phyloP scores from a whole-genome alignment of 768 basidiomycete genomes.

The Favolaschia claudopus region DNA sequence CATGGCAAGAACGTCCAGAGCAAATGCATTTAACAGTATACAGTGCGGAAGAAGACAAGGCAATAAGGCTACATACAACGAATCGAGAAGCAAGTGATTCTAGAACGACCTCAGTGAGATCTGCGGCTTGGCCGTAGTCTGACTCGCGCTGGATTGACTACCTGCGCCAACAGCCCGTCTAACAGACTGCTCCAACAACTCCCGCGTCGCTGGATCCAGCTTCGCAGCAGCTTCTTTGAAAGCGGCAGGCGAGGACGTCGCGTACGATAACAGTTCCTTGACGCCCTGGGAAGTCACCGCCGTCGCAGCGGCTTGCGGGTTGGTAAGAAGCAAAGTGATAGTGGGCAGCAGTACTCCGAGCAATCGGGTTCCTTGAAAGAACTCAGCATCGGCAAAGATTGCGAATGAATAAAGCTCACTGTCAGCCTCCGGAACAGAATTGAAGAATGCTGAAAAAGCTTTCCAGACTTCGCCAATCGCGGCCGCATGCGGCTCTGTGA shows the following conservation, averaged over 20 bases:
- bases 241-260: conserved; percentile 70
- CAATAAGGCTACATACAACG: too few relatives aligned
- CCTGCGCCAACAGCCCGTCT: conserved; percentile 72
- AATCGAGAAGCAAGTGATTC: conserved; percentile 8
- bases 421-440: conserved; percentile 61
- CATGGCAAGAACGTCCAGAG: too few relatives aligned
- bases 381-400: conserved; percentile 5
- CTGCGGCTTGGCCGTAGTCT: conserved; percentile 67
- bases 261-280: conserved; percentile 73
- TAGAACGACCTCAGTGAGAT: conserved; percentile 81
- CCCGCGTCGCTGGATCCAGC: conserved; percentile 63
- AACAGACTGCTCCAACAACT: conserved; percentile 78
- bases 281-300: conserved; percentile 66
- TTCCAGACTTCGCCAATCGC: conserved; percentile 85
- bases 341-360: conserved; percentile 81
- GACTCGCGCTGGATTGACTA: conserved; percentile 34
- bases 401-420: conserved; percentile 53
- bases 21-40: too few relatives aligned
- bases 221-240: conserved; percentile 87
- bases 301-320: conserved; percentile 48
- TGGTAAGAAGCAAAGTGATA: conserved; percentile 72
- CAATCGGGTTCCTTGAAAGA: conserved; percentile 63
- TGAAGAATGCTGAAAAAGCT: conserved; percentile 73
- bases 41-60: too few relatives aligned
- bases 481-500: conserved; percentile 63